Evolutionary conservation across 495 filamentous ascomycete species (phyloP), one percentile per base, ranked within the genome.

Genomic region (Neurospora sp.): DNA sequence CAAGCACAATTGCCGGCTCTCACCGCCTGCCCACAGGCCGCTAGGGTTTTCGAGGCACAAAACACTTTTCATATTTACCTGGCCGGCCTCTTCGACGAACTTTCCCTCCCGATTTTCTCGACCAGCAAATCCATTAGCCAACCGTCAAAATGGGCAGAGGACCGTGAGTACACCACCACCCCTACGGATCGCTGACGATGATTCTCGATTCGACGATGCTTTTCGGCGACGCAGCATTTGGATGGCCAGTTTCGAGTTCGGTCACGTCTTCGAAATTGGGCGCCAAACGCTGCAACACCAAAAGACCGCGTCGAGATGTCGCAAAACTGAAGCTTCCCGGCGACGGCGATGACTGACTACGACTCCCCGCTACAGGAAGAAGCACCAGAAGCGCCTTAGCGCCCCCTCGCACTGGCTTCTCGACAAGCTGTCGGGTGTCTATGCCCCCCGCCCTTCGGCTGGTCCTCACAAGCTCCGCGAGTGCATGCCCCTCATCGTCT

Each of bases 381-480:
- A 99, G 90, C 96, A 99, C 87, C 94, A 97, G 84, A 98, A 99
- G 95, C 94, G 96, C 89, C 89, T 98, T 81, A 94, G 92, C 84
- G 96, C 96, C 83, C 96, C 96, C 79, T 95, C 92, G 83, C 96
- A 98, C 90, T 99, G 96, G 96, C 93, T 99, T 81, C 89, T 99
- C 82, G 96, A 99, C 91, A 99, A 99, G 87, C 91, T 98, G 77
- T 97, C 94, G 83, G 96, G 95, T 83, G 89, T 92, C 87, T 98
- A 98, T 84, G 96, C 96, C 78, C 96, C 96, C 83, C 93, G 93
- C 84, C 91, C 96, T 75, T 97, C 94, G 74, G 88, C 95, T 79
- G 96, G 96, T 91, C 96, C 96, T 82, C 96, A 99, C 91, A 98
- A 99, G 90, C 90, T 96, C 83, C 91, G 96, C 80, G 96, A 99